phyloP scores from a whole-genome alignment of 2,329 filamentous ascomycete genomes.

The Huntiella savannae region DNA sequence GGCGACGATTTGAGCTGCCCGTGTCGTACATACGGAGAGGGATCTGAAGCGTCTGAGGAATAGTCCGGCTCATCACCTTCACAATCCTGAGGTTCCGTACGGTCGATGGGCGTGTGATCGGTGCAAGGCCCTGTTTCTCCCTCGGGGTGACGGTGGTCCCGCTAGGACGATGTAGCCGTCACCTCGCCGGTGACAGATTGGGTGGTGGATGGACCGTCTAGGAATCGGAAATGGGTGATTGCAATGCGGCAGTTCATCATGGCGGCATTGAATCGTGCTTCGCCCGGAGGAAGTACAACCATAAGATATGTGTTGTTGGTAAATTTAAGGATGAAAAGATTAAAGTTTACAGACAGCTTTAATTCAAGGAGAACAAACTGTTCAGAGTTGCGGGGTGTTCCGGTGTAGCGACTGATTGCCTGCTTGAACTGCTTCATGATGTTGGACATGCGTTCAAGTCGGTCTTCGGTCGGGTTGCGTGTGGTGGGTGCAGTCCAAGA shows the following conservation, averaged over 20 bases:
- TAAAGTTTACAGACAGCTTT: constrained; percentile 60
- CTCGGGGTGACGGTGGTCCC: constrained; percentile 6
- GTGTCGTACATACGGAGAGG: no score
- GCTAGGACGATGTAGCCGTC: constrained; percentile 9
- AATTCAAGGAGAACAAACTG: constrained; percentile 68
- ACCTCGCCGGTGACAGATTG: constrained; percentile 5
- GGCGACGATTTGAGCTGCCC: no score
- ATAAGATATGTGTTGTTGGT: constrained; percentile 97
- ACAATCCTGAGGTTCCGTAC: background rate
- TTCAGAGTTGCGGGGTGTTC: constrained; percentile 61
- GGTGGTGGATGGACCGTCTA: constrained; percentile 29
- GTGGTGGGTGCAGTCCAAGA: constrained; percentile 59
- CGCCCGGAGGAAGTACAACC: constrained; percentile 75
- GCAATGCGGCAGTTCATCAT: constrained; percentile 81
- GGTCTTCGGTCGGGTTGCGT: constrained; percentile 74
- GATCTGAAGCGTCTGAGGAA: no score
- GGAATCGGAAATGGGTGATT: constrained; percentile 56
- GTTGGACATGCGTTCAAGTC: constrained; percentile 84
- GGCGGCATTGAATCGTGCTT: constrained; percentile 78
- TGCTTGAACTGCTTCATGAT: constrained; percentile 99
- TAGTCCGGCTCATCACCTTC: background rate
- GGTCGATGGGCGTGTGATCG: background rate
- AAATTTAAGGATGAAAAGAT: constrained; percentile 85
- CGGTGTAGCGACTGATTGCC: constrained; percentile 53
- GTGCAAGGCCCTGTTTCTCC: background rate